Percentiles rank a stretch among this genome's conserved stretches.
Evolutionary conservation across 768 basidiomycete genomes (phyloP).

Genomic region (Boletus edulis): DNA sequence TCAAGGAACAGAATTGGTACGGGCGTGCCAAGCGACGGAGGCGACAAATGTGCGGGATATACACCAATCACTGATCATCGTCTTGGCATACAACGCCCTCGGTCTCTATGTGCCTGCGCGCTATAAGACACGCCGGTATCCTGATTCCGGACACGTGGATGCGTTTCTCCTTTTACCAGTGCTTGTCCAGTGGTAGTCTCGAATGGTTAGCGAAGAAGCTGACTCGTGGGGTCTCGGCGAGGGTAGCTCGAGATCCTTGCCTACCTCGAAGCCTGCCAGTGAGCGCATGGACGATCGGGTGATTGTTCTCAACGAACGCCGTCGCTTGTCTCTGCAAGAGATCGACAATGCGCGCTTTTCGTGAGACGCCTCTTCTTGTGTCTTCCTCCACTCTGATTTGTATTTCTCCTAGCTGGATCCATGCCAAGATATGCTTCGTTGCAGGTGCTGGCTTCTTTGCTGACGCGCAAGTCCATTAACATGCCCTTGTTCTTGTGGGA

Average conservation of each 20-base stretch:
- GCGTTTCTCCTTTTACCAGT: background rate
- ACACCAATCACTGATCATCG: conserved; percentile 14
- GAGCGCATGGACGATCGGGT: background rate
- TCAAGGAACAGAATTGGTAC: too few species aligned
- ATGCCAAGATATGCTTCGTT: conserved; percentile 67
- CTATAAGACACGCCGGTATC: conserved; percentile 16
- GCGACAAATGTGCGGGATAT: conserved; percentile 21
- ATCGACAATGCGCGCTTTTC: conserved; percentile 85
- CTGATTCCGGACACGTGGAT: background rate
- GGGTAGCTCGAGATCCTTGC: background rate
- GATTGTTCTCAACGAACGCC: conserved; percentile 56
- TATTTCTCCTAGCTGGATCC: conserved; percentile 60
- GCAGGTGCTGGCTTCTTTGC: conserved; percentile 90
- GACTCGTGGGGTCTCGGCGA: background rate
- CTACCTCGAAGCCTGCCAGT: background rate
- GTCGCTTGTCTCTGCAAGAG: conserved; percentile 75
- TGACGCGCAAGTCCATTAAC: conserved; percentile 52
- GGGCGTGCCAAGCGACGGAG: background rate
- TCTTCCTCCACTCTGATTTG: background rate
- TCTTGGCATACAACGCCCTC: conserved; percentile 1
- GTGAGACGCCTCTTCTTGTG: conserved; percentile 40
- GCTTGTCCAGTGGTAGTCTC: conserved; percentile 1
- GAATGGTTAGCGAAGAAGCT: conserved; percentile 10
- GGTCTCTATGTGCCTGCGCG: background rate
- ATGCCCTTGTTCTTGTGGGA: background rate